Base-by-base conservation (phyloP, 106 monocot genomes). In the Dioscorea dumetorum region DNA sequence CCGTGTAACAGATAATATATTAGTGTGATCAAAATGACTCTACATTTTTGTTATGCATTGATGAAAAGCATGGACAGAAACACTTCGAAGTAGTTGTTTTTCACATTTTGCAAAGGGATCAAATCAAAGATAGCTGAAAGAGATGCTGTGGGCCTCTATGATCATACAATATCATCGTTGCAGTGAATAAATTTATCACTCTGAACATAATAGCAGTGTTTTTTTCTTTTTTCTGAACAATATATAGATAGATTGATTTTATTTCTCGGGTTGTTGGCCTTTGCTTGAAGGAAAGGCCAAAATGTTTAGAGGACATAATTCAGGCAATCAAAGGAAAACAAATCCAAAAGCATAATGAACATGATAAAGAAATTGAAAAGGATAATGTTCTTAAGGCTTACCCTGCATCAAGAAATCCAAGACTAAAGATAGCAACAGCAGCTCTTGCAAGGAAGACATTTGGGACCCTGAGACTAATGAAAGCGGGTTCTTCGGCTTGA, bases 331-430 rank as follows among this genome's bases (percentile, higher is more conserved):
- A 41, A 41, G 41, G 22, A 12, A 21, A 11, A 59, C 11, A 23
- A 20, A 14, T 17, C 24, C 63, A 32, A 64, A 64, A 12, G 12
- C 24, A 7, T 64, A 24, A 24, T 33, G 0, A 34, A 16, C 14
- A 35, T 34, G 0, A 32, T 3, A 32, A 32, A 33, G 13, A 13
- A 17, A 64, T 0, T 41, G 4, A 2, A 34, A 64, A 33, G 18
- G 4, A 33, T 33, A 33, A 33, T 10, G 15, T 33, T n/a, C 33
- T 33, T n/a, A 21, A 61, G 23, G 3, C 54, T 18, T 35, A 78
- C 78, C 72, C 78, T 33, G 78, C 78, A 78, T 78, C 78, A 51
- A 78, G 15, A 49, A 78, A 78, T 5, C 78, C 78, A 13, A 78
- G 33, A 1, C 21, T 65, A 28, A 67, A 60, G 60, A 78, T 24